These are phyloP conservation scores for Citrus trifoliata DNA, from an alignment of 345 rosid genomes.

Conservation along the genomic window DNA sequence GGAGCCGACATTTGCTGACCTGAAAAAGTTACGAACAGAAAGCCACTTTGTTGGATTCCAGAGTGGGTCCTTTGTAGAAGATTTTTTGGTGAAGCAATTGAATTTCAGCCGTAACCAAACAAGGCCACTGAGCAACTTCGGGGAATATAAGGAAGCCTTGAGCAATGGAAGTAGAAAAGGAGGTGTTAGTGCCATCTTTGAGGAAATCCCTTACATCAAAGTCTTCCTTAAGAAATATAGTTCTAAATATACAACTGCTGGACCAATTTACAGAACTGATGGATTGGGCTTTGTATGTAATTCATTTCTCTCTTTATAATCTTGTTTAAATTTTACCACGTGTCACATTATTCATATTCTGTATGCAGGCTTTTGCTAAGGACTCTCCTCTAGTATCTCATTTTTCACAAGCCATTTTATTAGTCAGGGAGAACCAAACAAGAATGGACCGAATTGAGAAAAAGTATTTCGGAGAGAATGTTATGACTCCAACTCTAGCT, in stretches of 20 bases:
- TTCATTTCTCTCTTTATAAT: not conserved
- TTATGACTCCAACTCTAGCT: not conserved
- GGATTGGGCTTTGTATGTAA: conserved; percentile 42
- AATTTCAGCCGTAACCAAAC: not conserved
- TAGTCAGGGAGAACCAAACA: not conserved
- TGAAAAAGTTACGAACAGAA: not conserved
- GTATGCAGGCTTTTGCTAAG: conserved; percentile 18
- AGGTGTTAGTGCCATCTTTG: conserved; percentile 37
- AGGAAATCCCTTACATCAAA: conserved; percentile 25
- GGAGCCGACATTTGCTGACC: conserved; percentile 14
- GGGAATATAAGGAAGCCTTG: conserved; percentile 7
- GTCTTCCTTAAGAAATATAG: conserved; percentile 21
- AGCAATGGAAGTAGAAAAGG: conserved; percentile 22
- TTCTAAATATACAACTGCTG: conserved; percentile 20
- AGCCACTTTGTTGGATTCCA: conserved; percentile 22
- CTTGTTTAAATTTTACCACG: not conserved
- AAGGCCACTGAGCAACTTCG: not conserved
- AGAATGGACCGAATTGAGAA: not conserved
- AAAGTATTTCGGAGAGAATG: not conserved
- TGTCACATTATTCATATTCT: not conserved
- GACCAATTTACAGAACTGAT: conserved; percentile 19
- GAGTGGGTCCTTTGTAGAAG: conserved; percentile 11
- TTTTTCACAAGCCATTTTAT: conserved; percentile 19
- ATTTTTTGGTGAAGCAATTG: not conserved
- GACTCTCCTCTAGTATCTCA: conserved; percentile 16